Evolutionary conservation across 345 rosid species (phyloP).

Genomic region (Clausena lansium): DNA sequence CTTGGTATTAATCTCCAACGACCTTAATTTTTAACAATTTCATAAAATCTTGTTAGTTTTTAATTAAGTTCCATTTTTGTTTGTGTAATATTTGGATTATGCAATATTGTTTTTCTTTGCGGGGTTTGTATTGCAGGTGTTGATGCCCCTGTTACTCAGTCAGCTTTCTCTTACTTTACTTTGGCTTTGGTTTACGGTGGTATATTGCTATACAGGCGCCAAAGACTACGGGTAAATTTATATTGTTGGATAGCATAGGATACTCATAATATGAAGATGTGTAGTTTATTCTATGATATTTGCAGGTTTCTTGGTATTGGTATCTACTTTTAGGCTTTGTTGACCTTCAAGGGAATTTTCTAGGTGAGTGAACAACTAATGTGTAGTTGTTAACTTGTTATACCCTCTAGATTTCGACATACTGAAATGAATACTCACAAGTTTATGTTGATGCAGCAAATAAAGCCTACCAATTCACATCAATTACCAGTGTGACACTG

Average conservation of each 20-base stretch:
- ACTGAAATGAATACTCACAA: too few relatives aligned
- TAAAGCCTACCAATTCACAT: constrained; percentile 58
- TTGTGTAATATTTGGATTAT: background rate
- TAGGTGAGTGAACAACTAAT: constrained; percentile 36
- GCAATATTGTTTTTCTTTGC: background rate
- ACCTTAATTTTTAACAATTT: background rate
- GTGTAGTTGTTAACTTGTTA: too few relatives aligned
- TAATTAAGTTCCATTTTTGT: background rate
- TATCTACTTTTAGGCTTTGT: constrained; percentile 55
- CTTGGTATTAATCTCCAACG: constrained; percentile 33
- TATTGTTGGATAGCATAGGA: too few relatives aligned
- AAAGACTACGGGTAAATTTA: constrained; percentile 32
- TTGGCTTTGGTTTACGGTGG: constrained; percentile 51
- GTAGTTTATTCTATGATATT: background rate
- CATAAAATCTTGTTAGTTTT: background rate
- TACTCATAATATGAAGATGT: too few relatives aligned
- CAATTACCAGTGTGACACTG: constrained; percentile 59
- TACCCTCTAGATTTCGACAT: background rate
- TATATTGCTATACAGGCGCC: constrained; percentile 41
- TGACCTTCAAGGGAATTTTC: constrained; percentile 62
- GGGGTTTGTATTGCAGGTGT: constrained; percentile 35
- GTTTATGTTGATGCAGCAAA: constrained; percentile 47
- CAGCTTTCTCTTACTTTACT: constrained; percentile 36
- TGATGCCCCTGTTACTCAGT: constrained; percentile 58
- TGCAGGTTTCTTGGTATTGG: constrained; percentile 60